Base-by-base conservation (phyloP, 495 filamentous ascomycete genomes). In the Penicillium coffeae region DNA sequence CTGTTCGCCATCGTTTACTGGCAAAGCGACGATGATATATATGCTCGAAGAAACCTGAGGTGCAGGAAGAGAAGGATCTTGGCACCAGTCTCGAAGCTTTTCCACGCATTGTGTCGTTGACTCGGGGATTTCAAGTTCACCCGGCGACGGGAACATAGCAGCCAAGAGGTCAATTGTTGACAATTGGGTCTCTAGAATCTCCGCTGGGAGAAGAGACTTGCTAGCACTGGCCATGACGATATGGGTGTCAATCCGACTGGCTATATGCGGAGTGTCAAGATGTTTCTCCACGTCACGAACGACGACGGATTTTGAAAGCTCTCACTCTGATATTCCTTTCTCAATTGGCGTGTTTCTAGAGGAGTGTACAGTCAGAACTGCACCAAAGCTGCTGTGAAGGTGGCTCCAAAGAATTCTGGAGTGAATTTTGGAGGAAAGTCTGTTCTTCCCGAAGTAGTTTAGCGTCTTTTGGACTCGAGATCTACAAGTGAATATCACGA, bases 81-180 rank as follows among this genome's bases (percentile, higher is more conserved):
- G 41, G 47, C 63, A 66, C 66, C 69, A 70, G 9, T 48, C 33
- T 10, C 63, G 65, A 3, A 72, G 55, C 48, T 38, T 67, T 15
- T 65, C 62, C 2, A 72, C 42, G 37, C 58, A 61, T n/a, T 66
- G 48, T 8, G 52, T 45, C 34, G 65, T 66, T 13, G 62, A 59
- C 32, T 56, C 47, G 8, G 67, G 56, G 48, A 70, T 63, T 36
- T 70, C 69, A 1, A 72, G 35, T 34, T 72, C 69, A 0, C 56
- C 67, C 1, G 62, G 53, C 0, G 58, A 57, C 8, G 67, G 66
- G 27, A 62, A 72, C 69, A 72, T 72, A 2, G 69, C 65, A 7
- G 43, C 45, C 1, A 72, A 42, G 37, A 72, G 65, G 45, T 70
- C 65, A 21, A 70, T 51, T 34, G 60, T 63, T 14, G 63, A 63